Evolutionary conservation across 176 grass and related monocot species (phyloP).

Genomic region (Poa pratensis): DNA sequence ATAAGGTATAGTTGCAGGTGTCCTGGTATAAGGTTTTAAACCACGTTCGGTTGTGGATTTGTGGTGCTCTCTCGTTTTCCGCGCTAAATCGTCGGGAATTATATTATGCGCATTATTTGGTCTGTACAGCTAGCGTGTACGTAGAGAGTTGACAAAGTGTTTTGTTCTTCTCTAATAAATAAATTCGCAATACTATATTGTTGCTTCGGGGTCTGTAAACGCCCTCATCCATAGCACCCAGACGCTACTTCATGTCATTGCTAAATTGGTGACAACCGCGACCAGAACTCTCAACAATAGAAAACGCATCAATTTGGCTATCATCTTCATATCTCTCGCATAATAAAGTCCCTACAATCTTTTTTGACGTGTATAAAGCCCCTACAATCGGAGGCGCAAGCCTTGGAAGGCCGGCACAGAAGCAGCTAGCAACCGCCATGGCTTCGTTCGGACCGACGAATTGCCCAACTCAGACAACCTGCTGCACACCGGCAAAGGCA

Average conservation of each 20-base stretch:
- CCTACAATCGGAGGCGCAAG: neutral
- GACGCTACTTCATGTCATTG: neutral
- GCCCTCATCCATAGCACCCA: neutral
- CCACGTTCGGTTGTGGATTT: no score
- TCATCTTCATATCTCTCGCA: constrained; percentile 13
- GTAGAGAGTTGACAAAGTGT: neutral
- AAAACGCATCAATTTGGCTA: neutral
- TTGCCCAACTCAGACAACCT: neutral
- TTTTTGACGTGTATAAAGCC: no score
- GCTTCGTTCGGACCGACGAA: neutral
- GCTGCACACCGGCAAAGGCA: neutral
- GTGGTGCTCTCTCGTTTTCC: neutral
- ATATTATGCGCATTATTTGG: neutral
- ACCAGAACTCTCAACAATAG: neutral
- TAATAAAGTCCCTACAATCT: neutral
- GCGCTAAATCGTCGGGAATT: neutral
- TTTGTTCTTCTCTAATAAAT: no score
- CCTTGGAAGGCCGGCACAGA: neutral
- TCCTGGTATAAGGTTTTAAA: no score
- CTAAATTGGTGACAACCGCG: neutral
- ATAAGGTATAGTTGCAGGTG: no score
- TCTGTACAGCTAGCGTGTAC: neutral
- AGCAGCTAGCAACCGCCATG: constrained; percentile 30
- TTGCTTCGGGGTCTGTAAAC: constrained; percentile 15
- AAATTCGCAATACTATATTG: neutral